Evolutionary conservation across 2,329 filamentous ascomycete species (phyloP).

Genomic region (Sphaerulina populicola): DNA sequence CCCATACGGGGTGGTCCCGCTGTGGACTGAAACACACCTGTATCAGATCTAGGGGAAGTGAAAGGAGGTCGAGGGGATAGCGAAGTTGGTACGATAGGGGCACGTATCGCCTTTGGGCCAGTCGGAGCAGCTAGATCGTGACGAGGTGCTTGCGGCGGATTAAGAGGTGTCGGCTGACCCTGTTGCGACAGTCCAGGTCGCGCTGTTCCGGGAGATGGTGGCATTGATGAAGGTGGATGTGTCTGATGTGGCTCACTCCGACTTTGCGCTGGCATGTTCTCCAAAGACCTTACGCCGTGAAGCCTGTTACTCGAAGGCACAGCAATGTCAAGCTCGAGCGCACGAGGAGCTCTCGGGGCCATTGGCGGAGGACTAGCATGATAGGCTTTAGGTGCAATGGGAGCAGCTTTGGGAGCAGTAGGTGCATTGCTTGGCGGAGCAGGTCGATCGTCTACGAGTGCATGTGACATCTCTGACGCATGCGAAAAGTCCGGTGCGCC

Average conservation of each 20-base stretch:
- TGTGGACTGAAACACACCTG: slow-evolving; percentile 13
- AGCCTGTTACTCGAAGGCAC: slow-evolving; percentile 22
- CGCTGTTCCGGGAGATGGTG: slow-evolving; percentile 20
- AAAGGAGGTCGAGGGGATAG: slow-evolving; percentile 26
- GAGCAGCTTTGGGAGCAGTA: slow-evolving; percentile 35
- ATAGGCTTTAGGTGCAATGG: slow-evolving; percentile 33
- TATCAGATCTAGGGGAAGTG: slow-evolving; percentile 23
- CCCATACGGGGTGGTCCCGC: slow-evolving; percentile 11
- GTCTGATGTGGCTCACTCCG: slow-evolving; percentile 1
- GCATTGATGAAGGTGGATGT: slow-evolving; percentile 11
- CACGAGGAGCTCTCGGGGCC: slow-evolving; percentile 31
- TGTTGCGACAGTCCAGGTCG: slow-evolving; percentile 20
- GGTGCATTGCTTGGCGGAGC: slow-evolving; percentile 24
- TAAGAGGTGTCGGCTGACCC: slow-evolving; percentile 23
- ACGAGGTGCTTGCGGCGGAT: slow-evolving; percentile 18
- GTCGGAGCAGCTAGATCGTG: slow-evolving; percentile 27
- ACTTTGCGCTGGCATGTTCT: slow-evolving; percentile 21
- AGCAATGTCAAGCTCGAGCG: slow-evolving; percentile 23
- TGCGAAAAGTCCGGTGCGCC: slow-evolving; percentile 1
- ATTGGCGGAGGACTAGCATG: slow-evolving; percentile 25
- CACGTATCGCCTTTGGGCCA: slow-evolving; percentile 27
- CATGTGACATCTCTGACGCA: slow-evolving; percentile 5
- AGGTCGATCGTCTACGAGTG: slow-evolving; percentile 13
- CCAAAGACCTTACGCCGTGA: slow-evolving; percentile 27
- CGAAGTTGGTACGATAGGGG: slow-evolving; percentile 19